Percentiles rank a stretch among this genome's conserved stretches.
phyloP scores from a whole-genome alignment of 495 filamentous ascomycete genomes.

The Penicillium fimorum region DNA sequence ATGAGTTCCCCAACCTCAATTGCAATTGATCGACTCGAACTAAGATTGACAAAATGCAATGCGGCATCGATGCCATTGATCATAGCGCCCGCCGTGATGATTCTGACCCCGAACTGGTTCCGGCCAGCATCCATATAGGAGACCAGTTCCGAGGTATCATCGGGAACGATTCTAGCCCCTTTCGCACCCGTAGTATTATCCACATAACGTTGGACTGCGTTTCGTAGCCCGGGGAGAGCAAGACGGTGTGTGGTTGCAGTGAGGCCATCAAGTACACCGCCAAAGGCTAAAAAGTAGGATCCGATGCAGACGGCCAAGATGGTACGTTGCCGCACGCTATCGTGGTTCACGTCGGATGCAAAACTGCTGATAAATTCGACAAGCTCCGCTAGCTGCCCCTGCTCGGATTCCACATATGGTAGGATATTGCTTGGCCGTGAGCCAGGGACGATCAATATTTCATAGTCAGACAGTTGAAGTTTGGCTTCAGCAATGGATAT shows the following conservation, averaged over 20 bases:
- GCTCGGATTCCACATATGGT: constrained; percentile 2
- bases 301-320: constrained; percentile 5
- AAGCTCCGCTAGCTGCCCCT: neutral
- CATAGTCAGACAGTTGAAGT: neutral
- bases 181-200: neutral
- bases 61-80: constrained; percentile 2
- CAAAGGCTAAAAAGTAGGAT: neutral
- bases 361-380: constrained; percentile 4
- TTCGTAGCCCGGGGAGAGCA: constrained; percentile 2
- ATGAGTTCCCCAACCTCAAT: constrained; percentile 2
- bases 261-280: constrained; percentile 6
- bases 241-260: constrained; percentile 11
- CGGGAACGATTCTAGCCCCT: constrained; percentile 2
- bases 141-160: neutral
- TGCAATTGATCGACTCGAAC: neutral
- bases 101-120: constrained; percentile 4
- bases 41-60: constrained; percentile 1
- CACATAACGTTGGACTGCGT: neutral
- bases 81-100: constrained; percentile 3
- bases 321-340: neutral
- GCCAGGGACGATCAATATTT: constrained; percentile 10
- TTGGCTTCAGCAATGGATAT: constrained; percentile 4
- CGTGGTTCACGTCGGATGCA: neutral
- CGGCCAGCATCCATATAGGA: constrained; percentile 6
- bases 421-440: constrained; percentile 2